Evolutionary conservation across 345 rosid genomes (phyloP).

Genomic region (Eucalyptus leucophloia): DNA sequence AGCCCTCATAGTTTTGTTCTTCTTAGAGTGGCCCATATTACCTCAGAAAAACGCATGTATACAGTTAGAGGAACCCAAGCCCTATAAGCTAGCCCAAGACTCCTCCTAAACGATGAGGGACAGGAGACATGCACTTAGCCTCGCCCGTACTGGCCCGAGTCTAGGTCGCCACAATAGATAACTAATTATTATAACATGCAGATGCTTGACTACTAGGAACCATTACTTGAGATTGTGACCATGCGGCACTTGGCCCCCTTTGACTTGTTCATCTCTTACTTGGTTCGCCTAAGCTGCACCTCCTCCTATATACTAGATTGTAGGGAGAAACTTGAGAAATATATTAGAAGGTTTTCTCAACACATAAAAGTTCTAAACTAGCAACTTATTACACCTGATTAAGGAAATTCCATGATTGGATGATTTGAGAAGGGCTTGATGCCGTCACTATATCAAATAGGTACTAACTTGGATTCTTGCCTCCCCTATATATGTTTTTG

Average conservation of each 20-base stretch:
- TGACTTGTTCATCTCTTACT: background rate
- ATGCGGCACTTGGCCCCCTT: background rate
- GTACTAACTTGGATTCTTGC: background rate
- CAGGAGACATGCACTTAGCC: no score
- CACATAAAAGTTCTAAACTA: background rate
- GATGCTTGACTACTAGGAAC: fast-evolving
- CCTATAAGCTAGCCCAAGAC: no score
- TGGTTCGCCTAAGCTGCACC: background rate
- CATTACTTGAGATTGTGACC: background rate
- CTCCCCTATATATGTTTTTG: background rate
- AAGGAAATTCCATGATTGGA: background rate
- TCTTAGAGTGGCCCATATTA: no score
- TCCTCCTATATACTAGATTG: background rate
- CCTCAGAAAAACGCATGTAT: no score
- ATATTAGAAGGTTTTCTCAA: no score
- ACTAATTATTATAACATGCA: background rate
- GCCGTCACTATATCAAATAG: background rate
- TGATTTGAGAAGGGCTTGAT: background rate
- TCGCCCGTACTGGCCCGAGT: fast-evolving
- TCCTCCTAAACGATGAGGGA: no score
- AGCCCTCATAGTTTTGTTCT: no score
- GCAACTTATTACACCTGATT: background rate
- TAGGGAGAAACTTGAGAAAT: background rate
- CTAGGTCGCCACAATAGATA: background rate
- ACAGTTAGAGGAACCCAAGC: no score